phyloP scores from a whole-genome alignment of 2,329 filamentous ascomycete species.

The Botrytis pseudocinerea region DNA sequence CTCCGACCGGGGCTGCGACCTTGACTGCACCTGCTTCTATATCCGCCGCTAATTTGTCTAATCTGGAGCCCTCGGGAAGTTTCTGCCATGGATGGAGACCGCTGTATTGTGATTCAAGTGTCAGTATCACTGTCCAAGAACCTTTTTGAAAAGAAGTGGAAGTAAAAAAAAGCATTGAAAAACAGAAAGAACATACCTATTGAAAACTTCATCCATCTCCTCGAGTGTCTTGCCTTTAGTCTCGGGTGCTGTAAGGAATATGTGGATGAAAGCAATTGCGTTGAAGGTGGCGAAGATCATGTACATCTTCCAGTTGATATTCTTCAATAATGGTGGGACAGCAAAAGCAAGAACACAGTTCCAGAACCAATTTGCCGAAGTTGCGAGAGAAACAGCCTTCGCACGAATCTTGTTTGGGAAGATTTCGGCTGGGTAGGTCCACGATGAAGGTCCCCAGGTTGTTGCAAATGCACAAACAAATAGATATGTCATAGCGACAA shows the following conservation, averaged over 20 bases:
- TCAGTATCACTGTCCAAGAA: background rate
- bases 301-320: conserved; percentile 55
- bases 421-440: conserved; percentile 66
- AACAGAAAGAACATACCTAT: conserved; percentile 39
- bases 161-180: background rate
- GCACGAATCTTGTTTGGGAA: conserved; percentile 69
- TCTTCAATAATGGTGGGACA: conserved; percentile 52
- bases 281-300: conserved; percentile 77
- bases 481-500: conserved; percentile 55
- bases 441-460: conserved; percentile 53
- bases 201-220: conserved; percentile 74
- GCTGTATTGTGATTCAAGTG: conserved; percentile 29
- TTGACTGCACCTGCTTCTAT: conserved; percentile 46
- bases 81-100: conserved; percentile 60
- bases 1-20: conserved; percentile 28
- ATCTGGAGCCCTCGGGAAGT: conserved; percentile 44
- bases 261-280: conserved; percentile 60
- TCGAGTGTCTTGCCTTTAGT: conserved; percentile 74
- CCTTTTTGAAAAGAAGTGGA: background rate
- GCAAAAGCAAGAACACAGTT: conserved; percentile 65
- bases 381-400: conserved; percentile 72
- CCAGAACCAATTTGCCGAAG: conserved; percentile 72
- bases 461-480: conserved; percentile 70
- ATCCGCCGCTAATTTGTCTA: conserved; percentile 50
- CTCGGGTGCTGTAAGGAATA: conserved; percentile 61